phyloP scores from a whole-genome alignment of 1,139 yeast species.

The Taphrina pruni region DNA sequence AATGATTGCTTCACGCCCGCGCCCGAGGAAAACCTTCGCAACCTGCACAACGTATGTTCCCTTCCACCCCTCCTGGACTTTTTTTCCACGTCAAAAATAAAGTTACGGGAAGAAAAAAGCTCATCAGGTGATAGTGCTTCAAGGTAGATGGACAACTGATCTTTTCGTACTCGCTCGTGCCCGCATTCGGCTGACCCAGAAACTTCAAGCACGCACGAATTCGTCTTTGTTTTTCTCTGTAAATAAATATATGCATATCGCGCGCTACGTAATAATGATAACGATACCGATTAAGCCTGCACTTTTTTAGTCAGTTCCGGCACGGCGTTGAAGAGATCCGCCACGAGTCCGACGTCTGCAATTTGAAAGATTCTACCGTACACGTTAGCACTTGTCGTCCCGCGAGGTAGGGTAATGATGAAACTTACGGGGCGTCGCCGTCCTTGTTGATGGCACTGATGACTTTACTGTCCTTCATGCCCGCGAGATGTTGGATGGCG shows the following conservation, averaged over 20 bases:
- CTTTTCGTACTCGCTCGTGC: slow-evolving; percentile 53
- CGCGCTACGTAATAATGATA: background rate
- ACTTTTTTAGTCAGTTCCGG: slow-evolving; percentile 78
- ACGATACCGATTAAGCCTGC: background rate
- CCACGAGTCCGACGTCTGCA: slow-evolving; percentile 89
- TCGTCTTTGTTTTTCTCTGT: too few relatives aligned
- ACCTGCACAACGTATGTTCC: slow-evolving; percentile 12
- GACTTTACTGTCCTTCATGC: slow-evolving; percentile 94
- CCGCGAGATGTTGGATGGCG: slow-evolving; percentile 97
- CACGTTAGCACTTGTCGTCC: background rate
- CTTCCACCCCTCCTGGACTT: background rate
- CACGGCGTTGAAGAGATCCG: slow-evolving; percentile 80
- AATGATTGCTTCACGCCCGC: slow-evolving; percentile 44
- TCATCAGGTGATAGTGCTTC: slow-evolving; percentile 47
- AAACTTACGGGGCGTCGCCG: slow-evolving; percentile 63
- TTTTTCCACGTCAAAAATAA: too few relatives aligned
- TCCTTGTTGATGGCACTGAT: slow-evolving; percentile 89
- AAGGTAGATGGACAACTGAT: slow-evolving; percentile 52
- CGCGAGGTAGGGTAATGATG: background rate
- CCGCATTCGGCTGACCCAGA: slow-evolving; percentile 53
- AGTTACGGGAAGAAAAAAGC: background rate
- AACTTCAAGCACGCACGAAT: too few relatives aligned
- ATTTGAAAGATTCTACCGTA: slow-evolving; percentile 68
- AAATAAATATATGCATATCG: too few relatives aligned
- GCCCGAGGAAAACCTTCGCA: slow-evolving; percentile 18